Evolutionary conservation across 345 rosid species (phyloP).

Genomic region (Euphorbia tirucalli): DNA sequence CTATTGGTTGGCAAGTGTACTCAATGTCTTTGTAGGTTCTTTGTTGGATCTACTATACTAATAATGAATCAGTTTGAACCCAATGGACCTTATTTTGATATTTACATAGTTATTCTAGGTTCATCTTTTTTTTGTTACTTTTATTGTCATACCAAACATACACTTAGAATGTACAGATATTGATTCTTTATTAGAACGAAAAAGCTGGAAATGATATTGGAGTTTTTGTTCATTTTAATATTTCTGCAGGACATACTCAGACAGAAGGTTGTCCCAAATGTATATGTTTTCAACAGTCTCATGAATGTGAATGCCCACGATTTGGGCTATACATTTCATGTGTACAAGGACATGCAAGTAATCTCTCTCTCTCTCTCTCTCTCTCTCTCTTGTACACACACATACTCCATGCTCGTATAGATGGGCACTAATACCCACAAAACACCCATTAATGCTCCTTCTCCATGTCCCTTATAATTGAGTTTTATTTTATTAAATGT

Average conservation of each 20-base stretch:
- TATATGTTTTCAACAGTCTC: constrained; percentile 81
- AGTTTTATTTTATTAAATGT: background rate
- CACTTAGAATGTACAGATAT: background rate
- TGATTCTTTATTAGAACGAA: background rate
- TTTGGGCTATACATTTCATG: constrained; percentile 55
- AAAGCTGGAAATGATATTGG: constrained; percentile 14
- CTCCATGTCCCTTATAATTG: background rate
- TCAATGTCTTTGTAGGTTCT: background rate
- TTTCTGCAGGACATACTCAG: constrained; percentile 65
- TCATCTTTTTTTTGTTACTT: background rate
- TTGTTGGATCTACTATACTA: background rate
- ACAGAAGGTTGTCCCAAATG: constrained; percentile 60
- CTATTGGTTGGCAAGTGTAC: background rate
- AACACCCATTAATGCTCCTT: background rate
- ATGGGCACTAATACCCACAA: too few species aligned
- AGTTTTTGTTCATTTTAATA: constrained; percentile 19
- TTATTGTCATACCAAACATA: background rate
- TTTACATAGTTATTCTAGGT: background rate
- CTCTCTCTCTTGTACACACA: constrained; percentile 5
- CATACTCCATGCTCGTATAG: background rate
- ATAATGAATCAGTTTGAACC: background rate
- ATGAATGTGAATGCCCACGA: constrained; percentile 92
- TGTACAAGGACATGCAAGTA: constrained; percentile 77
- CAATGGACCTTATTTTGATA: background rate
- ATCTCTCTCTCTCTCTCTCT: constrained; percentile 30